Conservation (phyloP, 768 basidiomycete species). For the Tricholoma hemisulphureum region DNA sequence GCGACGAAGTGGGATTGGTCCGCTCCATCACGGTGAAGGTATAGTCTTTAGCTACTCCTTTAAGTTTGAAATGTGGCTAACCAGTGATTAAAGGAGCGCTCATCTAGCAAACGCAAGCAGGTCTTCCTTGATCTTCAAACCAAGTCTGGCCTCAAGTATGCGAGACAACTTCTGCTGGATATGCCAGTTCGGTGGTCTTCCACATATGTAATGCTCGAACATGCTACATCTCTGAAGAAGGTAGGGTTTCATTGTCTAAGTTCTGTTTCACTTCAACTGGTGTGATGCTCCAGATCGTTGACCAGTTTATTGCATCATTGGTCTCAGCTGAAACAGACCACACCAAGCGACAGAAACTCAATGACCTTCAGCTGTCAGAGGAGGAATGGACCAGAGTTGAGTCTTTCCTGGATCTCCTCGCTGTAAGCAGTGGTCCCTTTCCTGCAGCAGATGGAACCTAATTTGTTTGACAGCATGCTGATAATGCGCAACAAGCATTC, state of each 20-base stretch:
- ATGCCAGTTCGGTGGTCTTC: not conserved
- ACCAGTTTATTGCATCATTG: not conserved
- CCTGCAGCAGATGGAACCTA: no score
- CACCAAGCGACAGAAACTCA: not conserved
- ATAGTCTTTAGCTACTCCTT: not conserved
- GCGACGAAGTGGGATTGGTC: slow-evolving; percentile 22
- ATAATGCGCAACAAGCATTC: not conserved
- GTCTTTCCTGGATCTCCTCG: no score
- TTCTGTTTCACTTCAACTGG: no score
- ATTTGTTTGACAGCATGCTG: no score
- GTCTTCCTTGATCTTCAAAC: no score
- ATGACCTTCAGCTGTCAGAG: no score
- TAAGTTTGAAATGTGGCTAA: not conserved
- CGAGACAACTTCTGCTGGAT: not conserved
- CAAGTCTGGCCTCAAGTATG: no score
- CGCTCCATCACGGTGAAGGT: not conserved
- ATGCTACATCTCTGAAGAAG: not conserved
- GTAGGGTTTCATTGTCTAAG: no score
- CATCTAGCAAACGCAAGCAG: not conserved
- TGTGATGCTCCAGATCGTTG: not conserved
- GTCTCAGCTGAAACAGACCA: not conserved
- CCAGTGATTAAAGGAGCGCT: not conserved
- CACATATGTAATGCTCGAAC: not conserved
- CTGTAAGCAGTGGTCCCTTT: no score
- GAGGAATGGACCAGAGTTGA: no score